These are phyloP conservation scores for Dendrobium chrysotoxum DNA, from an alignment of 106 monocot genomes.

Conservation along the genomic window DNA sequence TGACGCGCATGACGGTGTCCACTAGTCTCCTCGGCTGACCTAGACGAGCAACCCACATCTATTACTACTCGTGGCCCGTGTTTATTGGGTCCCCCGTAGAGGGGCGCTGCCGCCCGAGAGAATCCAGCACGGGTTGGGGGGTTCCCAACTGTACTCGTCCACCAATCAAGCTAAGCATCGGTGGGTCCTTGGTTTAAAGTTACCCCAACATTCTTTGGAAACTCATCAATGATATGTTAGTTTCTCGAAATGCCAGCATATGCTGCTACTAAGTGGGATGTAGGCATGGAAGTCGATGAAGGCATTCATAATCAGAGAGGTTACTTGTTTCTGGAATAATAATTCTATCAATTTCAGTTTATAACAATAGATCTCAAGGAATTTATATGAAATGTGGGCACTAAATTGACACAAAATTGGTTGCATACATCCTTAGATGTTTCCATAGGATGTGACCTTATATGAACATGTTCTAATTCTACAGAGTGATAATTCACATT, in stretches of 20 bases:
- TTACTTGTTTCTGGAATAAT: not conserved
- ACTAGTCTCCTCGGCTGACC: no score
- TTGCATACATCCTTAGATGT: constrained; percentile 46
- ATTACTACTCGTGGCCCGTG: no score
- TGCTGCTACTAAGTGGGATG: constrained; percentile 13
- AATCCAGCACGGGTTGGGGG: no score
- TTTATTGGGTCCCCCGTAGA: no score
- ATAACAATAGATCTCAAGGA: not conserved
- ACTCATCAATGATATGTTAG: constrained; percentile 20
- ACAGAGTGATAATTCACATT: constrained; percentile 49
- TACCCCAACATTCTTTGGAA: constrained; percentile 31
- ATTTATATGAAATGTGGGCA: not conserved
- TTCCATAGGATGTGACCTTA: constrained; percentile 37
- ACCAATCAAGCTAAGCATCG: no score
- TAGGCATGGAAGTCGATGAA: constrained; percentile 17
- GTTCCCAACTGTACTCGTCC: no score
- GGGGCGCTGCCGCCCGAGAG: no score
- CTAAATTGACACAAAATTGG: not conserved
- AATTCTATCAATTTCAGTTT: not conserved
- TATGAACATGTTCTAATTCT: constrained; percentile 59
- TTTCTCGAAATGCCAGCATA: constrained; percentile 18
- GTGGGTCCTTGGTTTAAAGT: constrained; percentile 31
- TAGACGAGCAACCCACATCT: no score
- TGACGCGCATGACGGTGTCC: no score
- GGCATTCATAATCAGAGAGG: not conserved